A percentile compares a stretch with the other conserved stretches of the same genome.
phyloP scores from a whole-genome alignment of 140 eudicot genomes.

The Oenanthe javanica region DNA sequence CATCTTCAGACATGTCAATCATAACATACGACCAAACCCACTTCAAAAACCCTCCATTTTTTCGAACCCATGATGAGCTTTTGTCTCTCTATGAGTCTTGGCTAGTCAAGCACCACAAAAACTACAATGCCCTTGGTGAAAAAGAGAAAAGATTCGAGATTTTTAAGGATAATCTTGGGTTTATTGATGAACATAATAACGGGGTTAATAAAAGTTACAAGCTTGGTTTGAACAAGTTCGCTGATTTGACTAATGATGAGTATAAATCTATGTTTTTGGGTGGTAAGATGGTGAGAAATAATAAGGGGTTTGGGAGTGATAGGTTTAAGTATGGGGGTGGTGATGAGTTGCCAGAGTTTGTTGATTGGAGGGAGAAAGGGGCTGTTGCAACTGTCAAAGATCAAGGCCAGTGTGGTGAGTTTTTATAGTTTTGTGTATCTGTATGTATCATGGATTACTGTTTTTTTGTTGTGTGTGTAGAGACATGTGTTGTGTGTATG shows the following conservation, averaged over 20 bases:
- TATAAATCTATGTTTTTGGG: constrained; percentile 32
- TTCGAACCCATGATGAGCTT: constrained; percentile 20
- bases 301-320: not conserved
- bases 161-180: constrained; percentile 44
- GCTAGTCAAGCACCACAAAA: constrained; percentile 37
- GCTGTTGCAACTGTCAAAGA: constrained; percentile 7
- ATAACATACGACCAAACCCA: constrained; percentile 9
- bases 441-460: too few relatives aligned
- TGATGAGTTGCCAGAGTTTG: not conserved
- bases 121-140: constrained; percentile 40
- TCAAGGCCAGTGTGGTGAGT: constrained; percentile 12
- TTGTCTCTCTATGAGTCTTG: constrained; percentile 37
- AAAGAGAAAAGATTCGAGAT: constrained; percentile 44
- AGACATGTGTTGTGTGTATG: not conserved
- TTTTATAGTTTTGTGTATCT: not conserved
- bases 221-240: constrained; percentile 45
- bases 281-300: constrained; percentile 6
- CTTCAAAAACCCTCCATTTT: not conserved
- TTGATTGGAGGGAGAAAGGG: constrained; percentile 10
- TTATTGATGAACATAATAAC: constrained; percentile 36
- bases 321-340: not conserved
- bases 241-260: constrained; percentile 58
- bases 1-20: constrained; percentile 7
- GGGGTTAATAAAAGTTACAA: constrained; percentile 21
- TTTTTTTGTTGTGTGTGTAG: too few relatives aligned